Conservation (phyloP, 2,329 filamentous ascomycete species). For the Pyrenochaeta sp. region DNA sequence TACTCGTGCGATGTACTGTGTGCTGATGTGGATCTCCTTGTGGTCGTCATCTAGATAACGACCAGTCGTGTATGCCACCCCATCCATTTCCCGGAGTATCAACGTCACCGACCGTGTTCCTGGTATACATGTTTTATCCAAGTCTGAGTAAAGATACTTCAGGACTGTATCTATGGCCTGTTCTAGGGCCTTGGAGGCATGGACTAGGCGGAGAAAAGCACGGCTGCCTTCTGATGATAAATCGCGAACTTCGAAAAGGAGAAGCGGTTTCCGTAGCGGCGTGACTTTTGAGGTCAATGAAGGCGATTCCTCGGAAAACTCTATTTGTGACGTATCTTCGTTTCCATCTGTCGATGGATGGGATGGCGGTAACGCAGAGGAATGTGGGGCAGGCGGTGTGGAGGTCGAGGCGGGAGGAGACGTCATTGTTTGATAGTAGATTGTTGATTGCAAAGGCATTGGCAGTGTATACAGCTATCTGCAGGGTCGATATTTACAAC, state of each 20-base stretch:
- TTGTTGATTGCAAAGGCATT: slow-evolving; percentile 30
- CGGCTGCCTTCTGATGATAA: slow-evolving; percentile 64
- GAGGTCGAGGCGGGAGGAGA: slow-evolving; percentile 27
- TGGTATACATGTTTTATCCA: slow-evolving; percentile 50
- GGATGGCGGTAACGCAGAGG: slow-evolving; percentile 37
- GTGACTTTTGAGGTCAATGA: slow-evolving; percentile 20
- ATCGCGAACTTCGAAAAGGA: slow-evolving; percentile 58
- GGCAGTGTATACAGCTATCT: too few relatives aligned
- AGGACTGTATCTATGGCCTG: slow-evolving; percentile 73
- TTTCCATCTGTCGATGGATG: slow-evolving; percentile 11
- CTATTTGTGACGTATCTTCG: slow-evolving; percentile 2
- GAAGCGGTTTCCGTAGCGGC: slow-evolving; percentile 50
- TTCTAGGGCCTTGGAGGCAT: slow-evolving; percentile 68
- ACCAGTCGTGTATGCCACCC: slow-evolving; percentile 89
- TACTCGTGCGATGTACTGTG: slow-evolving; percentile 70
- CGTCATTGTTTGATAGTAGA: slow-evolving; percentile 50
- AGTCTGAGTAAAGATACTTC: slow-evolving; percentile 69
- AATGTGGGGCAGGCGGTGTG: slow-evolving; percentile 33
- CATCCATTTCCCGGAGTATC: slow-evolving; percentile 77
- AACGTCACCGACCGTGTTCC: slow-evolving; percentile 87
- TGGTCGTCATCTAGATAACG: slow-evolving; percentile 81
- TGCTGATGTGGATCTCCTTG: slow-evolving; percentile 91
- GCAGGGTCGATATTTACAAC: too few relatives aligned
- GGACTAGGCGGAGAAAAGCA: slow-evolving; percentile 72
- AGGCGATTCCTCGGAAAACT: neutral